Base-by-base conservation (phyloP, 768 basidiomycete genomes). In the Hortiboletus flavorubellus region DNA sequence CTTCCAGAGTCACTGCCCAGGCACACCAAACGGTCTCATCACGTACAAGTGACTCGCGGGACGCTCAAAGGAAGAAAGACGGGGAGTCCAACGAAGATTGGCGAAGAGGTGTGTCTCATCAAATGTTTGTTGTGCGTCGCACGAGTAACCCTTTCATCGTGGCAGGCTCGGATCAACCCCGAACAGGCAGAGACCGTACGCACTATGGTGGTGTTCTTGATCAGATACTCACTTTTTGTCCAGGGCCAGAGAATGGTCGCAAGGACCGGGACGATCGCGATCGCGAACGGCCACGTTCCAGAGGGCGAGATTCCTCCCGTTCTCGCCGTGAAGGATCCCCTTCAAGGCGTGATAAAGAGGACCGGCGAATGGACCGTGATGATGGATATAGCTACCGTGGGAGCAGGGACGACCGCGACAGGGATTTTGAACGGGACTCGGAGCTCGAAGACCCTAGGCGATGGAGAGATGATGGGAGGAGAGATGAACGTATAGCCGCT, bases 391-490 rank as follows among this genome's bases (percentile, higher is more conserved):
- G 38, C 47, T 55, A 46, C 44, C 68, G 68, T 48, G 68, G 63
- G 46, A 71, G 72, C 48, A 67, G 54, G 45, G 73, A 74, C 23
- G 74, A 80, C 43, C 72, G 75, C 15, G 74, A 73, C 21, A 66
- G 62, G 48, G 77, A 80, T 51, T 57, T 70, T 46, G 80, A 79
- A 29, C 75, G 76, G 18, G 82, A 82, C 35, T 64, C 57, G n/a
- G 84, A 84, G 15, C 71, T 72, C 8, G 88, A 90, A 42, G 87
- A 91, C 60, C 73, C 84, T 26, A 78, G 90, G 49, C 82, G 84
- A 56, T 92, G 89, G 89, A 78, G 87, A 62, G 89, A 92, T 65
- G 89, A 91, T 60, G 89, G 89, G 15, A 87, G 83, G 68, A 80
- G 89, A 45, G 89, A 92, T 41, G 89, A 92, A 64, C 78, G 89